These are phyloP conservation scores for Irpex lacteus DNA, from an alignment of 1,284 basidiomycete species.

Conservation along the genomic window DNA sequence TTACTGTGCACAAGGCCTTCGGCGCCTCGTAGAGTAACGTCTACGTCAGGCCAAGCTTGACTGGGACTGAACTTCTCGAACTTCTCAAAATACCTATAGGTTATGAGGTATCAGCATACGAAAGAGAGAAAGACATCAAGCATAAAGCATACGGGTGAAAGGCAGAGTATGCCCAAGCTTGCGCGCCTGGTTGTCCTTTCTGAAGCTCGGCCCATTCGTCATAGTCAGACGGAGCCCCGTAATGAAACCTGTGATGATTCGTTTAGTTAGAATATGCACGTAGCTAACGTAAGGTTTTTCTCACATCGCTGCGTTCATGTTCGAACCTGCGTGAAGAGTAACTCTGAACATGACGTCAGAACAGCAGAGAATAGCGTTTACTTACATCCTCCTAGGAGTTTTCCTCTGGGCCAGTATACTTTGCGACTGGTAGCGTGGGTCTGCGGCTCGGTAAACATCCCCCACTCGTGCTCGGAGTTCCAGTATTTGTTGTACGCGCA, in stretches of 20 bases:
- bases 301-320: constrained; percentile 67
- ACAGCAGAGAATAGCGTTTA: constrained; percentile 8
- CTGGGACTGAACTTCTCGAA: constrained; percentile 55
- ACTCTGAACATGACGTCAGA: too few species aligned
- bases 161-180: constrained; percentile 61
- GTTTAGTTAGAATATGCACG: background rate
- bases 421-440: constrained; percentile 39
- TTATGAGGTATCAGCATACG: too few species aligned
- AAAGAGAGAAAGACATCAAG: background rate
- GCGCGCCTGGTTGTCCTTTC: constrained; percentile 43
- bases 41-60: constrained; percentile 43
- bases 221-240: constrained; percentile 65
- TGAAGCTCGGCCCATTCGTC: constrained; percentile 61
- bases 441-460: constrained; percentile 56
- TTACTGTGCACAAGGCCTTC: constrained; percentile 46
- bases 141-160: constrained; percentile 38
- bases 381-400: constrained; percentile 69
- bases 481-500: constrained; percentile 33
- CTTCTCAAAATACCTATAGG: constrained; percentile 54
- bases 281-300: constrained; percentile 12
- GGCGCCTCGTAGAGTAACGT: constrained; percentile 42
- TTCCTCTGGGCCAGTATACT: constrained; percentile 62
- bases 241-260: constrained; percentile 50
- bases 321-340: constrained; percentile 42
- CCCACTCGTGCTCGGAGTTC: constrained; percentile 43